Evolutionary conservation across 129 eudicot genomes (phyloP).

Genomic region (Tagetes erecta): DNA sequence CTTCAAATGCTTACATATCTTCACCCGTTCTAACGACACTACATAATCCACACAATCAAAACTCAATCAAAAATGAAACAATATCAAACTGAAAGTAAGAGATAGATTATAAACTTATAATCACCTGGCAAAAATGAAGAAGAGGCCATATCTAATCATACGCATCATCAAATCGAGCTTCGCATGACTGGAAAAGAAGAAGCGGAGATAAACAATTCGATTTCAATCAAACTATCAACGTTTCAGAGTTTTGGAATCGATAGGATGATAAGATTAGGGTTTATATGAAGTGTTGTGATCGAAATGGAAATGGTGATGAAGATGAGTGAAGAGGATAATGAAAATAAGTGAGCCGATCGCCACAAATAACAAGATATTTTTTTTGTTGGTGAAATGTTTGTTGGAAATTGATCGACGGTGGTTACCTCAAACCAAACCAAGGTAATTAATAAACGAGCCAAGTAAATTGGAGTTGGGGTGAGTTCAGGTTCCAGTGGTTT

Average conservation of each 20-base stretch:
- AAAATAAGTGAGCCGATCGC: slow-evolving; percentile 28
- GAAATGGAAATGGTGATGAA: slow-evolving; percentile 16
- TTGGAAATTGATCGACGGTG: slow-evolving; percentile 8
- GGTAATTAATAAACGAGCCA: no score
- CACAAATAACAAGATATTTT: slow-evolving; percentile 19
- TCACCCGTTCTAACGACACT: slow-evolving; percentile 88
- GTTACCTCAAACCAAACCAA: neutral
- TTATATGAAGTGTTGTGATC: slow-evolving; percentile 19
- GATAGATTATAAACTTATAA: neutral
- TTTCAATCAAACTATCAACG: neutral
- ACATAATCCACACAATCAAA: slow-evolving; percentile 17
- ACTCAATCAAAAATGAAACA: neutral
- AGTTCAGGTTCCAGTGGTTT: no score
- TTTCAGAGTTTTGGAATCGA: no score
- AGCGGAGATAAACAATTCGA: slow-evolving; percentile 1
- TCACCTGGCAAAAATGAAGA: slow-evolving; percentile 62
- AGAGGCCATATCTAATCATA: slow-evolving; percentile 70
- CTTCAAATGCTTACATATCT: slow-evolving; percentile 58
- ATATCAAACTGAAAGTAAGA: neutral
- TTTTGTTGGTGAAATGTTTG: slow-evolving; percentile 26
- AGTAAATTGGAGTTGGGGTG: no score
- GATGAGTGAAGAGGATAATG: slow-evolving; percentile 31
- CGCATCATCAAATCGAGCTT: slow-evolving; percentile 53
- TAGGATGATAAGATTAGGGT: slow-evolving; percentile 11
- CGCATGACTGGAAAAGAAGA: neutral